Percentiles rank a stretch among this genome's conserved stretches.
These are phyloP conservation scores for Blyttiomyces sp. DNA, from an alignment of 371 early-diverging fungal species.

Conservation along the genomic window DNA sequence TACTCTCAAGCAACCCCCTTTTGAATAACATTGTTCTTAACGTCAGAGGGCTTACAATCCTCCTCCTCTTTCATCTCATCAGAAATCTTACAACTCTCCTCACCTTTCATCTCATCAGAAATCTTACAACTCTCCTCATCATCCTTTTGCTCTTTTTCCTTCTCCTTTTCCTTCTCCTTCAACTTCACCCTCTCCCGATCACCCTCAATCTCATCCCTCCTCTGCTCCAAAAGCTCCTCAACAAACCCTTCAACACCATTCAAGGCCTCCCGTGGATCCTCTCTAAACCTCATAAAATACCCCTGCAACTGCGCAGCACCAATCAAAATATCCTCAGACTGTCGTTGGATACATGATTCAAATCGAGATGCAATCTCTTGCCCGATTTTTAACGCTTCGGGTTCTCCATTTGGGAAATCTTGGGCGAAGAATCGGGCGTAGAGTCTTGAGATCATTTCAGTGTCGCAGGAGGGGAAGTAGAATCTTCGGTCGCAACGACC, in stretches of 20 bases:
- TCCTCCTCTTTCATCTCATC: too few species aligned
- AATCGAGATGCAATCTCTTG: slow-evolving; percentile 44
- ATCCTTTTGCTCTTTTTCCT: neutral
- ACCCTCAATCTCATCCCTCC: neutral
- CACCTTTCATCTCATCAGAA: too few species aligned
- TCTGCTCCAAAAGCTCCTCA: slow-evolving; percentile 10
- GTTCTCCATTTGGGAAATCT: neutral
- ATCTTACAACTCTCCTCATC: too few species aligned
- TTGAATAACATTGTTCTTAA: too few species aligned
- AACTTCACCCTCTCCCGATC: neutral
- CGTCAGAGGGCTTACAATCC: too few species aligned
- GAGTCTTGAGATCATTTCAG: slow-evolving; percentile 54
- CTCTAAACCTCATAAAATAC: slow-evolving; percentile 53
- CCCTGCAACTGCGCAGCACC: slow-evolving; percentile 64
- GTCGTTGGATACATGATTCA: neutral
- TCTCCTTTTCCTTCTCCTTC: slow-evolving; percentile 1
- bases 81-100: too few species aligned
- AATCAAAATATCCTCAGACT: slow-evolving; percentile 8
- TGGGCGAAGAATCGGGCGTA: slow-evolving; percentile 55
- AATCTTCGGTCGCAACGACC: slow-evolving; percentile 21
- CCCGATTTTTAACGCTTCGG: slow-evolving; percentile 47
- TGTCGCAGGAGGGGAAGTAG: slow-evolving; percentile 16
- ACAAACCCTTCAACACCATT: slow-evolving; percentile 27
- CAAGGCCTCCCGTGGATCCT: slow-evolving; percentile 42
- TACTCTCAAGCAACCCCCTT: too few species aligned